Conservation (phyloP, 495 filamentous ascomycete genomes). For the Penicillium flavigenum region DNA sequence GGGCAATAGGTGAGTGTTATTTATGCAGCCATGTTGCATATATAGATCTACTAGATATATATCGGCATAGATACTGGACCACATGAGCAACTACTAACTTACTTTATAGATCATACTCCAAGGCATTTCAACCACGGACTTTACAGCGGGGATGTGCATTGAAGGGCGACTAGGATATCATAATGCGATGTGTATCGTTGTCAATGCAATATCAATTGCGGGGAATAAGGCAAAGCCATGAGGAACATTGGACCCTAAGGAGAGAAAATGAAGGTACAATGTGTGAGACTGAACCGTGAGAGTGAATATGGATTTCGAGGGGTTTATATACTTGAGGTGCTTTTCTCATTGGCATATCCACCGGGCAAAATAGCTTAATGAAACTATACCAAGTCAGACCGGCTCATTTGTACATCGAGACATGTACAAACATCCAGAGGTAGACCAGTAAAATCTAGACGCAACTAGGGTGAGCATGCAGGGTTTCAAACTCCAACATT, state of each 20-base stretch:
- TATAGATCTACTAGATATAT: neutral
- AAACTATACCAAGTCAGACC: neutral
- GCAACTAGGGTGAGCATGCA: neutral
- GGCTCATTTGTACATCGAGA: neutral
- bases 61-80: too few species aligned
- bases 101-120: conserved; percentile 9
- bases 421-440: neutral
- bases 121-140: conserved; percentile 6
- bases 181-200: conserved; percentile 1
- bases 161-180: neutral
- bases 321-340: neutral
- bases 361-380: neutral
- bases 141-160: conserved; percentile 2
- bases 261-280: neutral
- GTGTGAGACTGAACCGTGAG: neutral
- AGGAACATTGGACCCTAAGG: neutral
- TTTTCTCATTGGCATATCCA: neutral
- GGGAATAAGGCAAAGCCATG: neutral
- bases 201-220: conserved; percentile 2
- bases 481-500: neutral
- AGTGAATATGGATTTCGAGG: neutral
- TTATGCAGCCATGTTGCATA: neutral
- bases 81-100: neutral
- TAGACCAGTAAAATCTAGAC: neutral
- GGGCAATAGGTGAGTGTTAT: conserved; percentile 20